Conservation (phyloP, 164 flowering plant species). For the Umbellularia californica region DNA sequence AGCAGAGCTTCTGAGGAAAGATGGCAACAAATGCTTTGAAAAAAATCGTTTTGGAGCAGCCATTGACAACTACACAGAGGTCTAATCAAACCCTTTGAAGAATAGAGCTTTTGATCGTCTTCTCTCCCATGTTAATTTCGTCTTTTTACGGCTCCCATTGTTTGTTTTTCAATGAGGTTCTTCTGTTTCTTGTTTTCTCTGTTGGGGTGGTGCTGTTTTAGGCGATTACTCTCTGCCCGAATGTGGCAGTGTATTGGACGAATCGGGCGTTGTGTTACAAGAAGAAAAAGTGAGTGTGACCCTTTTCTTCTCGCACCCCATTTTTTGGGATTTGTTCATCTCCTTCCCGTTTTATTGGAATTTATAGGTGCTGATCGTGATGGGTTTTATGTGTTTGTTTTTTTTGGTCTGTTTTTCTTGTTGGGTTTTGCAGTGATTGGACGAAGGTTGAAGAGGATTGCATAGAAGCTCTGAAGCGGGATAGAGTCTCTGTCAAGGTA, state of each 20-base stretch:
- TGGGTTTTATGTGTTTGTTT: background rate
- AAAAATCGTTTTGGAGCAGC: slow-evolving; percentile 73
- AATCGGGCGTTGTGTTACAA: slow-evolving; percentile 88
- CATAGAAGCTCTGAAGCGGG: slow-evolving; percentile 64
- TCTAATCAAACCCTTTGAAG: slow-evolving; percentile 7
- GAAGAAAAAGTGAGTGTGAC: slow-evolving; percentile 55
- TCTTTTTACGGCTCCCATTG: background rate
- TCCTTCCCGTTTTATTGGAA: background rate
- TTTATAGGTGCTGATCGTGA: background rate
- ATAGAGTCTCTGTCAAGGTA: slow-evolving; percentile 68
- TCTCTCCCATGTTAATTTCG: no score
- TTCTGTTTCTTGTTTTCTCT: no score
- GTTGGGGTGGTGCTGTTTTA: slow-evolving; percentile 13
- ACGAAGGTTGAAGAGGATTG: slow-evolving; percentile 70
- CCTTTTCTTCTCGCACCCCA: background rate
- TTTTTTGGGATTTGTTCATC: no score
- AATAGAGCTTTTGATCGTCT: no score
- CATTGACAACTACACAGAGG: slow-evolving; percentile 93
- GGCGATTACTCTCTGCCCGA: slow-evolving; percentile 90
- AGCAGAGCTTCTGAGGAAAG: slow-evolving; percentile 57
- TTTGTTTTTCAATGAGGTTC: background rate
- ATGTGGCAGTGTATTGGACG: slow-evolving; percentile 77
- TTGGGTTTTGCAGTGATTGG: slow-evolving; percentile 52
- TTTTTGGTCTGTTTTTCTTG: background rate
- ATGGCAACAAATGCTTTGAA: slow-evolving; percentile 61